Base-by-base conservation (phyloP, 495 filamentous ascomycete species). In the Aspergillus hancockii region DNA sequence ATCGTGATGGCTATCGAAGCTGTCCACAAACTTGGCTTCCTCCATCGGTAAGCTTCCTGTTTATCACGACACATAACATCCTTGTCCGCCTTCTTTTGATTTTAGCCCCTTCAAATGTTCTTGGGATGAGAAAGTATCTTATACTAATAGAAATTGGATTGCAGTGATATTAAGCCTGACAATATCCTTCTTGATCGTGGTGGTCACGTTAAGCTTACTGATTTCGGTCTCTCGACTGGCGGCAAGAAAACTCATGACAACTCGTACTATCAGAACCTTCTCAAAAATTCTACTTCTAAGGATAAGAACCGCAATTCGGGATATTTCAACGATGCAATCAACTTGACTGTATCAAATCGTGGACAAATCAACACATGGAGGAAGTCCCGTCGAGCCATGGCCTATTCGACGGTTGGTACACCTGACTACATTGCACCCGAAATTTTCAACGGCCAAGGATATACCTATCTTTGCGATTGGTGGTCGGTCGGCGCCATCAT, bases 401-500 rank as follows among this genome's bases (percentile, higher is more conserved):
- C 94, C 6, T 99, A 98, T 73, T 97, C 93, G 1, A 99, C 94
- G 8, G 94, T 99, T 51, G 94, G 94, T 62, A 99, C 94, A 8
- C 94, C 94, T 8, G 94, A 99, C 72, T 99, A 99, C 70, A 98
- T 98, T 71, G 94, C 94, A 0, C 94, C 94, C 3, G 94, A 99
- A 68, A 98, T 99, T 63, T 99, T 99, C 76, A 92, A 88, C 30
- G 92, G 94, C 38, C 88, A 95, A 65, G 94, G 94, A 43, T 99
- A 99, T 74, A 88, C 90, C 43, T 95, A 91, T 65, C 88, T 93
- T 67, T 99, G 94, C 67, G 94, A 99, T 80, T 99, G 94, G 94
- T 99, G 94, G 94, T 92, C 88, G 34, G 82, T 99, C 31, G 94
- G 94, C 58, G 97, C 94, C 32, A 99, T 99, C 76, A 99, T 98